Evolutionary conservation across 345 rosid species (phyloP).

Genomic region (Corchorus capsularis): DNA sequence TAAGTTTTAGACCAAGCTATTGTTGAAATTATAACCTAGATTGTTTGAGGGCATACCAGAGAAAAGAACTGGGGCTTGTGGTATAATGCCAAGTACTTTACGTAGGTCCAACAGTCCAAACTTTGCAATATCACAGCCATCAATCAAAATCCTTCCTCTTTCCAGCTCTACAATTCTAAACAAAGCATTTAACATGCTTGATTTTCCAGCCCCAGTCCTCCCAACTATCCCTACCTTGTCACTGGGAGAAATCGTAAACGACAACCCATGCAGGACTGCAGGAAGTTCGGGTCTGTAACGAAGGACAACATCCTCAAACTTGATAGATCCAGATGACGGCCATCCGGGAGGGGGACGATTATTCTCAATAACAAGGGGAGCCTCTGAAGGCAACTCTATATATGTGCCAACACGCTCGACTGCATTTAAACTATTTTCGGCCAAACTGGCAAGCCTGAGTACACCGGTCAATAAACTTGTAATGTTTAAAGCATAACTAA

Average conservation of each 20-base stretch:
- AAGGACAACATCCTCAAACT: slow-evolving; percentile 87
- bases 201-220: slow-evolving; percentile 99
- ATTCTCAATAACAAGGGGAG: slow-evolving; percentile 72
- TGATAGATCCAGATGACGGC: slow-evolving; percentile 97
- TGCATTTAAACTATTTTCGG: slow-evolving; percentile 95
- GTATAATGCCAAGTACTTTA: slow-evolving; percentile 94
- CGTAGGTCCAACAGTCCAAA: slow-evolving; percentile 92
- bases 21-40: neutral
- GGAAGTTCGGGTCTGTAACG: slow-evolving; percentile 97
- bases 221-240: slow-evolving; percentile 99
- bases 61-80: slow-evolving; percentile 98
- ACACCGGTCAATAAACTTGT: slow-evolving; percentile 83
- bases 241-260: slow-evolving; percentile 77
- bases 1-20: neutral
- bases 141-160: slow-evolving; percentile 89
- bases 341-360: slow-evolving; percentile 98
- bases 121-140: slow-evolving; percentile 72
- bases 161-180: slow-evolving; percentile 94
- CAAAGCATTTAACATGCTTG: slow-evolving; percentile 93
- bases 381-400: slow-evolving; percentile 87
- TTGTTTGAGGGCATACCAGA: slow-evolving; percentile 59
- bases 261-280: slow-evolving; percentile 85
- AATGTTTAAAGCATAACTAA: slow-evolving; percentile 91
- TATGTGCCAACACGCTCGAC: slow-evolving; percentile 94
- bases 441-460: slow-evolving; percentile 94